Percentiles rank a stretch among this genome's conserved stretches.
Conservation (phyloP, 345 rosid genomes). For the Ceriops tagal region DNA sequence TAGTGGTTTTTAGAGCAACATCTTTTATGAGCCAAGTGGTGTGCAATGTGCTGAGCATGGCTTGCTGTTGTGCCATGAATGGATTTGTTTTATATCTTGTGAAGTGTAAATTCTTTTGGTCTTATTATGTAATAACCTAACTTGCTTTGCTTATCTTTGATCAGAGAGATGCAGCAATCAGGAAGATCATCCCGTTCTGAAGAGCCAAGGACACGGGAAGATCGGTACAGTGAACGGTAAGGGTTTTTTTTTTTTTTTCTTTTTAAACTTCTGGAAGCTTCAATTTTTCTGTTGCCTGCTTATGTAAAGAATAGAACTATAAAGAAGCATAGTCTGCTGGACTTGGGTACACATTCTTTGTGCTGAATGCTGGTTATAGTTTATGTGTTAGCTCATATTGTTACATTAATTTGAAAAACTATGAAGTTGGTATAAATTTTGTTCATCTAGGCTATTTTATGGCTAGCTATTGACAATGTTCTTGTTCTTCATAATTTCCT, state of each 20-base stretch:
- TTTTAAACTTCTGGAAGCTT: background rate
- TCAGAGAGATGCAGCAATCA: slow-evolving; percentile 66
- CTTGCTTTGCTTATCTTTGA: background rate
- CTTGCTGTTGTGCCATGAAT: background rate
- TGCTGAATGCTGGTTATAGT: no score
- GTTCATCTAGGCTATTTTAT: no score
- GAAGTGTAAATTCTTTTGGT: background rate
- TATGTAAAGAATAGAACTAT: background rate
- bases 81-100: background rate
- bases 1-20: background rate
- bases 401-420: no score
- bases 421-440: no score
- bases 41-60: background rate
- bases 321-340: background rate
- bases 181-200: slow-evolving; percentile 61
- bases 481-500: background rate
- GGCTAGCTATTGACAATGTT: no score
- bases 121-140: background rate
- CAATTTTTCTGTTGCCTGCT: background rate
- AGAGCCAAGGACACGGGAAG: slow-evolving; percentile 82
- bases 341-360: no score
- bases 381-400: no score
- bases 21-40: background rate
- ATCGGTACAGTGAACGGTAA: slow-evolving; percentile 60
- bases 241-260: slow-evolving; percentile 3